A percentile compares a stretch with the other conserved stretches of the same genome.
phyloP scores from a whole-genome alignment of 202 grass and related monocot species.

The Elaeis oleifera region DNA sequence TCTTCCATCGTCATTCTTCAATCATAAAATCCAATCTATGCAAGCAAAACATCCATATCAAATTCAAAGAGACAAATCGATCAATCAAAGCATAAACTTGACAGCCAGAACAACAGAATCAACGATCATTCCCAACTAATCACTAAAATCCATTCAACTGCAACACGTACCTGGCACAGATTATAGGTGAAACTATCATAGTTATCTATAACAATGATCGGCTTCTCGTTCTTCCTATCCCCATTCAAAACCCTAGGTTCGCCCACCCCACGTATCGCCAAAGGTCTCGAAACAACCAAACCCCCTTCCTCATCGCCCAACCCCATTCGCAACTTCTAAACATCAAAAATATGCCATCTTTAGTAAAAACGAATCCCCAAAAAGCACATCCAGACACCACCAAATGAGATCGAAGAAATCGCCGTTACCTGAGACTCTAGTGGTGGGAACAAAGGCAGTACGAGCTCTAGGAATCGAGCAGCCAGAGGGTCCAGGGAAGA shows the following conservation, averaged over 20 bases:
- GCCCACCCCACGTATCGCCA: background rate
- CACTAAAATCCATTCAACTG: too few relatives aligned
- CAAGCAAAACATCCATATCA: too few relatives aligned
- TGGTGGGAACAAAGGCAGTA: background rate
- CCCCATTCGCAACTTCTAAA: background rate
- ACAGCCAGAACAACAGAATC: too few relatives aligned
- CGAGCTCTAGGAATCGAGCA: background rate
- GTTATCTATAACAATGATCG: conserved; percentile 9
- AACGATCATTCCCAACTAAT: too few relatives aligned
- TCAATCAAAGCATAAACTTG: too few relatives aligned
- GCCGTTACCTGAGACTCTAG: too few relatives aligned
- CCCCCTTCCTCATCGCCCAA: background rate
- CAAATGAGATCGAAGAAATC: too few relatives aligned
- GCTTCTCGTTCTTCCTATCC: background rate
- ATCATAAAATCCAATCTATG: too few relatives aligned
- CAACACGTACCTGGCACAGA: conserved; percentile 8
- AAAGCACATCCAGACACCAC: too few relatives aligned
- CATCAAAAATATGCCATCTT: background rate
- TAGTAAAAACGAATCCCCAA: background rate
- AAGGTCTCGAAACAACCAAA: background rate
- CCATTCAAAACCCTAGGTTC: background rate
- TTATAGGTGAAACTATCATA: conserved; percentile 15
- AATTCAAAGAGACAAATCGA: too few relatives aligned
- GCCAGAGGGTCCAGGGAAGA: too few relatives aligned
- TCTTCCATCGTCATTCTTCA: too few relatives aligned